Evolutionary conservation across 495 filamentous ascomycete species (phyloP).

Genomic region (Rusavskia elegans): DNA sequence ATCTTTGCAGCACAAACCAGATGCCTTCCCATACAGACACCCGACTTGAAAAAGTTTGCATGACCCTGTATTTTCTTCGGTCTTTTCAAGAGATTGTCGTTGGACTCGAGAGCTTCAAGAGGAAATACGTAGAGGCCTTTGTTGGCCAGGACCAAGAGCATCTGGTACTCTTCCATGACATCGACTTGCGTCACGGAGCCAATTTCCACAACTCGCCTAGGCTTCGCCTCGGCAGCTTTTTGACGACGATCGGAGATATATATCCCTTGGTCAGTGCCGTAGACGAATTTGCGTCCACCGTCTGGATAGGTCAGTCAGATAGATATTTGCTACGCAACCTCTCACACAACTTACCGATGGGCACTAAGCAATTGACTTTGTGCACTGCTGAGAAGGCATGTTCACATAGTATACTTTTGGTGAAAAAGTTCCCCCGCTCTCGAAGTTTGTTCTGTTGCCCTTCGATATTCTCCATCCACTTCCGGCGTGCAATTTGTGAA

Average conservation of each 20-base stretch:
- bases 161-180: constrained; percentile 82
- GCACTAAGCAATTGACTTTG: constrained; percentile 83
- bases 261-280: constrained; percentile 85
- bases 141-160: constrained; percentile 84
- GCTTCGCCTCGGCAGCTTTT: constrained; percentile 61
- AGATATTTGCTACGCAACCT: constrained; percentile 11
- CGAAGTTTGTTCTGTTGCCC: constrained; percentile 71
- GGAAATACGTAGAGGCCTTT: constrained; percentile 81
- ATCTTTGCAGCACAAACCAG: constrained; percentile 92
- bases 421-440: constrained; percentile 84
- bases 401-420: constrained; percentile 69
- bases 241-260: constrained; percentile 80
- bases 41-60: constrained; percentile 95
- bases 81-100: constrained; percentile 62
- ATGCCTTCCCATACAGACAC: constrained; percentile 86
- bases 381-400: constrained; percentile 70
- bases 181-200: constrained; percentile 87
- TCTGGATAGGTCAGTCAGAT: constrained; percentile 37
- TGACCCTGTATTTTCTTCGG: constrained; percentile 96
- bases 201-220: constrained; percentile 71
- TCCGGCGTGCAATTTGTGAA: constrained; percentile 63
- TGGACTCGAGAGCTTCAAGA: constrained; percentile 66
- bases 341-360: constrained; percentile 46
- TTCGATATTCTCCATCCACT: constrained; percentile 95
- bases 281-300: constrained; percentile 86